Evolutionary conservation across 805 yeast genomes (phyloP).

Genomic region (Ogataea methylovora): DNA sequence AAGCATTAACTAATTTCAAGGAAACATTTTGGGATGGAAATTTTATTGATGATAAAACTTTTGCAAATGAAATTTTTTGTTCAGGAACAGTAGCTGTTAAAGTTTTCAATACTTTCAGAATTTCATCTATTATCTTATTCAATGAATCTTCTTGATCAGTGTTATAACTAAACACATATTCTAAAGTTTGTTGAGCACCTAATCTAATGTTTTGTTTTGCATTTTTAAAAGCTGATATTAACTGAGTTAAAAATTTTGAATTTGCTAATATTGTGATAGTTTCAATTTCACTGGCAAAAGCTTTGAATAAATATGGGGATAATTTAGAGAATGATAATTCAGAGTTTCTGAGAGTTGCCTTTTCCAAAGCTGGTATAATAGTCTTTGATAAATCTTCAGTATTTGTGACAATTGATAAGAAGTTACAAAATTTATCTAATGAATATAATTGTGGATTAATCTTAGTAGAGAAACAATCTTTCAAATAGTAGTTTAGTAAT

Average conservation of each 20-base stretch:
- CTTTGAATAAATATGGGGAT: constrained; percentile 41
- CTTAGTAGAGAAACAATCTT: constrained; percentile 30
- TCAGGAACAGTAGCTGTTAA: constrained; percentile 55
- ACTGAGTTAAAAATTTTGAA: constrained; percentile 41
- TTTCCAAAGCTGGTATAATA: constrained; percentile 60
- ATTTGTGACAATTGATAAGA: constrained; percentile 5
- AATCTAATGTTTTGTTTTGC: constrained; percentile 59
- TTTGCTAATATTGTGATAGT: constrained; percentile 30
- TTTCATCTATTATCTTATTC: constrained; percentile 38
- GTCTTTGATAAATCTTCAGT: constrained; percentile 6
- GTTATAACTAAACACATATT: constrained; percentile 14
- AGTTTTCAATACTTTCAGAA: constrained; percentile 49
- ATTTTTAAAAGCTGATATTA: constrained; percentile 55
- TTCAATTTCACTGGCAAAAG: constrained; percentile 29
- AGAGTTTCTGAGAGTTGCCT: constrained; percentile 70
- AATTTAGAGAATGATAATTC: constrained; percentile 55
- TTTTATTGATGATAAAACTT: constrained; percentile 31
- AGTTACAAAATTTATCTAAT: constrained; percentile 11
- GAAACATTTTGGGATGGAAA: constrained; percentile 21
- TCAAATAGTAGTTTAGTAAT: constrained; percentile 22
- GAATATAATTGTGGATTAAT: constrained; percentile 10
- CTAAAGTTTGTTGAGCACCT: constrained; percentile 33
- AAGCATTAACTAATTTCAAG: background rate
- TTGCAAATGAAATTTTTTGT: constrained; percentile 47
- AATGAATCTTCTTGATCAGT: constrained; percentile 20